These are phyloP conservation scores for Phlebiopsis gigantea DNA, from an alignment of 768 basidiomycete genomes.

Conservation along the genomic window DNA sequence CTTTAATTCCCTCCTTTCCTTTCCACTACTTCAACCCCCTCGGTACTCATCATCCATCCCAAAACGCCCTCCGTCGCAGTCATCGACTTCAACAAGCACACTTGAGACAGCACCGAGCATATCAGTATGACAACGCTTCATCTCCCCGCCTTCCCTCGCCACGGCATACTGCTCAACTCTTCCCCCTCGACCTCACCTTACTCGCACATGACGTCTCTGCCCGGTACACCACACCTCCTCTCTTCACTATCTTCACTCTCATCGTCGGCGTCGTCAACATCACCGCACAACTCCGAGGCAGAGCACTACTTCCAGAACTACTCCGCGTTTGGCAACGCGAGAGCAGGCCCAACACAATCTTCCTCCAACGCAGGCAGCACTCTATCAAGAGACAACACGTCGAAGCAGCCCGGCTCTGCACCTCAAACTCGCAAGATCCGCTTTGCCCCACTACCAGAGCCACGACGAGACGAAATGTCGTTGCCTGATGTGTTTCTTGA, in stretches of 20 bases:
- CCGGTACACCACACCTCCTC: conserved; percentile 19
- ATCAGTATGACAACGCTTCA: conserved; percentile 8
- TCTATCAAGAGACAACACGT: conserved; percentile 4
- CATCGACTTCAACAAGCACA: neutral
- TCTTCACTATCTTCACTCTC: conserved; percentile 23
- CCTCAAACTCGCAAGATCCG: conserved; percentile 44
- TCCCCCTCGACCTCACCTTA: conserved; percentile 24
- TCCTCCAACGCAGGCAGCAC: conserved; percentile 1
- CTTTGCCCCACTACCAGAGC: conserved; percentile 84
- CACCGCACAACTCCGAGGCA: conserved; percentile 16
- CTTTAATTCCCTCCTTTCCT: neutral
- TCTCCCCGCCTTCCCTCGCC: conserved; percentile 14
- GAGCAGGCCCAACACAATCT: neutral
- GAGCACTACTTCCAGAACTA: conserved; percentile 19
- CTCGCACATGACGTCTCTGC: conserved; percentile 18
- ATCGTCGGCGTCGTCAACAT: conserved; percentile 18
- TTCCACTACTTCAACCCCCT: conserved; percentile 2
- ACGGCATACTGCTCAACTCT: conserved; percentile 27
- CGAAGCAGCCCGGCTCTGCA: conserved; percentile 7
- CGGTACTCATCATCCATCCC: conserved; percentile 3
- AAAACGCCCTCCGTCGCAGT: neutral
- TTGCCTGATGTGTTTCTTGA: conserved; percentile 26
- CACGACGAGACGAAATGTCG: conserved; percentile 46
- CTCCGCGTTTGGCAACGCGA: neutral
- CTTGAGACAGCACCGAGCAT: neutral